Conservation (phyloP, 805 yeast genomes). For the Kazachstania taianensis region DNA sequence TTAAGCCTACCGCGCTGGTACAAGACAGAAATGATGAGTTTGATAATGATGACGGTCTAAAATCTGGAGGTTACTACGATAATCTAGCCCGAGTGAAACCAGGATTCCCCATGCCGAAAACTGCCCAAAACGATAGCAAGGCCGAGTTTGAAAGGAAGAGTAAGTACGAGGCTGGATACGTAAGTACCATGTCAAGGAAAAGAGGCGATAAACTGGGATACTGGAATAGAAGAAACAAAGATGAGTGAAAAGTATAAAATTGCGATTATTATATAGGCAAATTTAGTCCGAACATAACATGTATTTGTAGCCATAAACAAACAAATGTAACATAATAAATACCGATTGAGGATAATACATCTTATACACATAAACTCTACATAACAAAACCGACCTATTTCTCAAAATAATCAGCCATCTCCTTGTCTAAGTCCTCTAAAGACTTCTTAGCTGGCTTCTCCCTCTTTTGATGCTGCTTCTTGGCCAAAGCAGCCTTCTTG, state of each 20-base stretch:
- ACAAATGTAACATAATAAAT: too few species aligned
- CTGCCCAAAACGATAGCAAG: neutral
- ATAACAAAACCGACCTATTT: constrained; percentile 20
- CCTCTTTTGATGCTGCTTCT: constrained; percentile 29
- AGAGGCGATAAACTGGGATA: constrained; percentile 41
- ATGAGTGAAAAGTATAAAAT: neutral
- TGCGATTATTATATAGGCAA: neutral
- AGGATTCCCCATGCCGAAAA: constrained; percentile 39
- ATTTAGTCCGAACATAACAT: neutral
- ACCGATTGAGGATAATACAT: neutral
- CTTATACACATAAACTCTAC: neutral
- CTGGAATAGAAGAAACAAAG: constrained; percentile 15
- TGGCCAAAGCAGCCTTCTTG: constrained; percentile 29
- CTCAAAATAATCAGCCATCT: constrained; percentile 92
- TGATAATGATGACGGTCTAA: neutral
- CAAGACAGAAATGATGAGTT: constrained; percentile 6
- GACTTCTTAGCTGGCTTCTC: constrained; percentile 55
- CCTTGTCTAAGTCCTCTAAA: constrained; percentile 90
- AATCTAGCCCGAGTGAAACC: constrained; percentile 38
- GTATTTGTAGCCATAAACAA: neutral
- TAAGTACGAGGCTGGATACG: constrained; percentile 60
- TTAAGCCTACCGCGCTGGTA: constrained; percentile 25
- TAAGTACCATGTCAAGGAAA: constrained; percentile 46
- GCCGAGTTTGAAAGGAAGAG: constrained; percentile 37
- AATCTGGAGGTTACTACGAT: constrained; percentile 21